Conservation (phyloP, 2,329 filamentous ascomycete genomes). For the Fusarium euwallaceae region DNA sequence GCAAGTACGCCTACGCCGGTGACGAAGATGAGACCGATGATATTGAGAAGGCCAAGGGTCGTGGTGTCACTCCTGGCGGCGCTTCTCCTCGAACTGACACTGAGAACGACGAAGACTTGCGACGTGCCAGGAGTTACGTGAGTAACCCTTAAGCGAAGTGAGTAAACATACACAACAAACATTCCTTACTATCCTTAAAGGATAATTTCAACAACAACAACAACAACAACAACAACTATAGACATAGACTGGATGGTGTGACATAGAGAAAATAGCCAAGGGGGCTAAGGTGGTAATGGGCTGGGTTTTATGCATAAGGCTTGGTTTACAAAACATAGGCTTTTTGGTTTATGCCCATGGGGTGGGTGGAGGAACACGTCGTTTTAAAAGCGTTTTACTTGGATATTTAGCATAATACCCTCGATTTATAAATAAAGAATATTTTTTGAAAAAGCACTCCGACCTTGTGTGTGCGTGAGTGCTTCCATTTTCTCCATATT, state of each 20-base stretch:
- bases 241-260: constrained; percentile 9
- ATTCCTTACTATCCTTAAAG: constrained; percentile 8
- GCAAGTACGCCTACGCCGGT: constrained; percentile 79
- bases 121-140: constrained; percentile 61
- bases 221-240: constrained; percentile 3
- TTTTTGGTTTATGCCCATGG: constrained; percentile 10
- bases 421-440: constrained; percentile 24
- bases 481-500: constrained; percentile 22
- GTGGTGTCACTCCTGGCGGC: constrained; percentile 36
- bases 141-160: constrained; percentile 56
- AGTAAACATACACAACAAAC: not conserved
- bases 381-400: constrained; percentile 21
- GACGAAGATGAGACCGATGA: constrained; percentile 60
- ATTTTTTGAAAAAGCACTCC: constrained; percentile 13
- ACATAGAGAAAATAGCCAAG: not conserved
- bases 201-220: constrained; percentile 2
- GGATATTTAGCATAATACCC: constrained; percentile 45
- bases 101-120: constrained; percentile 55
- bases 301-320: constrained; percentile 6
- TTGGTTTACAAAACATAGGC: constrained; percentile 20
- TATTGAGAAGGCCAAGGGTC: constrained; percentile 53
- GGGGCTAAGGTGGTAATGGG: constrained; percentile 17
- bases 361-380: not conserved
- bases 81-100: constrained; percentile 47
- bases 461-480: constrained; percentile 9